phyloP scores from a whole-genome alignment of 768 basidiomycete species.

The Auriculariales sp. region DNA sequence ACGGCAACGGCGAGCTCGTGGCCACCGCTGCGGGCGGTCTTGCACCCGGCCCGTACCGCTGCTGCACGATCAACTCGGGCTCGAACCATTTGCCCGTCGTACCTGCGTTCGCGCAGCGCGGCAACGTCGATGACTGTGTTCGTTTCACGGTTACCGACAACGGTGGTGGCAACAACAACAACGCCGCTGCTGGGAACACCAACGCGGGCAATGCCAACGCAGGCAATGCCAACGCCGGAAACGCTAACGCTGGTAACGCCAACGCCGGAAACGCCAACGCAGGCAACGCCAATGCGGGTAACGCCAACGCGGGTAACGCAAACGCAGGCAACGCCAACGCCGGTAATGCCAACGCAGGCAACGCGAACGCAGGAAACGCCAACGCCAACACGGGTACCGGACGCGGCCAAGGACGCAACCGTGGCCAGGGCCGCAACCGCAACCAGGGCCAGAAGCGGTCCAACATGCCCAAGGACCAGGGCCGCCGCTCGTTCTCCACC shows the following conservation, averaged over 20 bases:
- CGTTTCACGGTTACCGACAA: slow-evolving; percentile 5
- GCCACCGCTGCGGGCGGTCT: slow-evolving; percentile 18
- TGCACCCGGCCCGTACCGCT: slow-evolving; percentile 15
- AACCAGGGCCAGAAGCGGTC: too few relatives aligned
- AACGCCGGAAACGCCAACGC: not conserved
- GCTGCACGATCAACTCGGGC: slow-evolving; percentile 10
- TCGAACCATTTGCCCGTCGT: slow-evolving; percentile 13
- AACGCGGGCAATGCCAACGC: not conserved
- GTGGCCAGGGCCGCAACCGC: not conserved
- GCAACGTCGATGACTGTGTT: slow-evolving; percentile 11
- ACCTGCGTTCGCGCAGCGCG: slow-evolving; percentile 13
- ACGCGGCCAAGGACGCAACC: not conserved
- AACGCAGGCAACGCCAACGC: not conserved
- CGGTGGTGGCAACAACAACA: slow-evolving; percentile 1
- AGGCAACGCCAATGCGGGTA: not conserved
- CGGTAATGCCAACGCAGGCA: not conserved
- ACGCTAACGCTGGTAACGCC: not conserved
- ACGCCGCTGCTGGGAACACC: not conserved
- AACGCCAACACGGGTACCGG: too few relatives aligned
- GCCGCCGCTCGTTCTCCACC: not conserved
- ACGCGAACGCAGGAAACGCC: not conserved
- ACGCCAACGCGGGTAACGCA: not conserved
- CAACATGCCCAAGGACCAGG: not conserved
- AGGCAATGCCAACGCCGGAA: not conserved
- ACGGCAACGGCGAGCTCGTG: slow-evolving; percentile 14